These are phyloP conservation scores for Boletus insuetus DNA, from an alignment of 768 basidiomycete species.

Conservation along the genomic window DNA sequence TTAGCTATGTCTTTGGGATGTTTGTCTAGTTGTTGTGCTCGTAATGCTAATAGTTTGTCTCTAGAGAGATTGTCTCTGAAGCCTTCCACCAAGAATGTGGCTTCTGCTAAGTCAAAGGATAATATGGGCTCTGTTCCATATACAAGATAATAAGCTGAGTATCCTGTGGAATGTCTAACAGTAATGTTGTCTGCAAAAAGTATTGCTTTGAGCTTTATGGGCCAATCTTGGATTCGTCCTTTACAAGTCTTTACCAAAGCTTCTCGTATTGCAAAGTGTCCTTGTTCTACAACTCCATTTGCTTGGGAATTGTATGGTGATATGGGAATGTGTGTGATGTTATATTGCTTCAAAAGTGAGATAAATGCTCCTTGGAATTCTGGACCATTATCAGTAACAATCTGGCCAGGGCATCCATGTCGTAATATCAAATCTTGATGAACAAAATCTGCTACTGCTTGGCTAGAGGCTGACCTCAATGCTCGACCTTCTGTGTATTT, in stretches of 20 bases:
- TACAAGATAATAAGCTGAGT: not conserved
- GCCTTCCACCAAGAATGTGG: not conserved
- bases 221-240: not conserved
- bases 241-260: not conserved
- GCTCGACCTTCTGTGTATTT: not conserved
- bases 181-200: not conserved
- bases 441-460: not conserved
- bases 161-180: not conserved
- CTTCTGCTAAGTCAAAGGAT: not conserved
- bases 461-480: not conserved
- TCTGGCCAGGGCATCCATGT: not conserved
- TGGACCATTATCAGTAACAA: not conserved
- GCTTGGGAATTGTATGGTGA: not conserved
- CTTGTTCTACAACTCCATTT: not conserved
- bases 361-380: not conserved
- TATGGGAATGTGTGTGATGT: not conserved
- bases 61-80: not conserved
- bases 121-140: not conserved
- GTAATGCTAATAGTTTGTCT: not conserved
- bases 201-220: not conserved
- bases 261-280: not conserved
- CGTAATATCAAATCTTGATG: not conserved
- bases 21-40: not conserved
- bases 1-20: not conserved
- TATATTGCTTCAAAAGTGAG: not conserved